Percentiles rank a stretch among this genome's conserved stretches.
Evolutionary conservation across 2,329 filamentous ascomycete species (phyloP).

Genomic region (Coniella vitis): DNA sequence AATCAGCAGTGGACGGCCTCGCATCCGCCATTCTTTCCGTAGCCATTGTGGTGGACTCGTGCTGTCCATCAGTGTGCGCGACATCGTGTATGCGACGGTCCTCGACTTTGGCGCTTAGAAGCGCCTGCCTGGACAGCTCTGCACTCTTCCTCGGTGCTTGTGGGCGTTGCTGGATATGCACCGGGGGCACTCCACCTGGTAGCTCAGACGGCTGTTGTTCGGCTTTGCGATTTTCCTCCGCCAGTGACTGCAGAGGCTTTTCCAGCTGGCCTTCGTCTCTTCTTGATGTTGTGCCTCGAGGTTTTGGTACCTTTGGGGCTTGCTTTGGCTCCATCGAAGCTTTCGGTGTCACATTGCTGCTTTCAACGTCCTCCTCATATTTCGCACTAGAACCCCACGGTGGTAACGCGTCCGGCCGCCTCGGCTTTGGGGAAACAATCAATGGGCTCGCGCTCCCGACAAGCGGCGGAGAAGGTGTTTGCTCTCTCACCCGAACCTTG

Average conservation of each 20-base stretch:
- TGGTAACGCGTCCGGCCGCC: conserved; percentile 24
- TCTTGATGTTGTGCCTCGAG: neutral
- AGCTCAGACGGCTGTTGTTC: neutral
- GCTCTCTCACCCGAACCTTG: conserved; percentile 1
- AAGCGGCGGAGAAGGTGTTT: conserved; percentile 18
- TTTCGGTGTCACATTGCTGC: neutral
- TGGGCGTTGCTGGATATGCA: neutral
- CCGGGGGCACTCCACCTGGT: neutral
- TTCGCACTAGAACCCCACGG: conserved; percentile 24
- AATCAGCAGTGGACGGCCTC: conserved; percentile 20
- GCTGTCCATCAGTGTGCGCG: conserved; percentile 10
- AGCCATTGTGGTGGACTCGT: neutral
- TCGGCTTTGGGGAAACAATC: conserved; percentile 28
- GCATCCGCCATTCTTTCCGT: neutral
- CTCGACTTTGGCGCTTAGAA: neutral
- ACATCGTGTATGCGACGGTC: neutral
- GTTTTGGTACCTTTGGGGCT: neutral
- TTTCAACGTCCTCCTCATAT: neutral
- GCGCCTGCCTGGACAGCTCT: neutral
- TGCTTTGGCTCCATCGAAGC: neutral
- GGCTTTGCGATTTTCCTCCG: neutral
- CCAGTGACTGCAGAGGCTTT: neutral
- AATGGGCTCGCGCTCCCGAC: conserved; percentile 18
- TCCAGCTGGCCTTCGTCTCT: neutral
- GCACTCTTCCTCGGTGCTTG: conserved; percentile 1